A percentile compares a stretch with the other conserved stretches of the same genome.
Conservation (phyloP, 495 filamentous ascomycete genomes). For the Penicillium psychrofluorescens region DNA sequence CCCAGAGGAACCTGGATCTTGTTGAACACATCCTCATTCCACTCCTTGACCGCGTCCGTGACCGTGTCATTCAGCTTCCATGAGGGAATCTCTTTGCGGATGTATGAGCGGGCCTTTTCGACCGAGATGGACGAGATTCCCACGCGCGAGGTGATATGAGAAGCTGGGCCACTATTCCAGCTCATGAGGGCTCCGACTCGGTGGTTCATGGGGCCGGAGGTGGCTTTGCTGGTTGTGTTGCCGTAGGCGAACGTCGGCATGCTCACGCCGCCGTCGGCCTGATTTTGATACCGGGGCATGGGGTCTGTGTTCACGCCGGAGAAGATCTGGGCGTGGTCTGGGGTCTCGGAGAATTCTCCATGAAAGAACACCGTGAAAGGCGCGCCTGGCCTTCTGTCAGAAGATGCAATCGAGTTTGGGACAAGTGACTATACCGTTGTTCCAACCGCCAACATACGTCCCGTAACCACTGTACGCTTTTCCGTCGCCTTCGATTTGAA, state of each 20-base stretch:
- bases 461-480: constrained; percentile 51
- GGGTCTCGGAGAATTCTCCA: constrained; percentile 45
- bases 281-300: constrained; percentile 22
- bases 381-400: constrained; percentile 31
- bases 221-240: constrained; percentile 16
- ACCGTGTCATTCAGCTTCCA: constrained; percentile 42
- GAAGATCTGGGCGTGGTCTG: constrained; percentile 42
- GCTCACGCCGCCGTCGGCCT: constrained; percentile 19
- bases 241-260: constrained; percentile 13
- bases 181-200: constrained; percentile 29
- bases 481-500: constrained; percentile 41
- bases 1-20: constrained; percentile 50
- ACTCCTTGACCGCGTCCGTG: constrained; percentile 42
- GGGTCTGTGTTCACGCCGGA: constrained; percentile 38
- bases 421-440: constrained; percentile 34
- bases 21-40: constrained; percentile 55
- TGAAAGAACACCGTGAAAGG: constrained; percentile 62
- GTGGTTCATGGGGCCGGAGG: constrained; percentile 27
- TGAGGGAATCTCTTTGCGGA: constrained; percentile 52
- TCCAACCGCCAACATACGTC: constrained; percentile 54
- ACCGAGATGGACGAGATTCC: constrained; percentile 48
- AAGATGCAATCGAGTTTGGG: not conserved
- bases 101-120: constrained; percentile 34
- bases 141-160: constrained; percentile 48
- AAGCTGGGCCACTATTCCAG: constrained; percentile 18